phyloP scores from a whole-genome alignment of 1,139 yeast genomes.

The Williopsis jadinii region DNA sequence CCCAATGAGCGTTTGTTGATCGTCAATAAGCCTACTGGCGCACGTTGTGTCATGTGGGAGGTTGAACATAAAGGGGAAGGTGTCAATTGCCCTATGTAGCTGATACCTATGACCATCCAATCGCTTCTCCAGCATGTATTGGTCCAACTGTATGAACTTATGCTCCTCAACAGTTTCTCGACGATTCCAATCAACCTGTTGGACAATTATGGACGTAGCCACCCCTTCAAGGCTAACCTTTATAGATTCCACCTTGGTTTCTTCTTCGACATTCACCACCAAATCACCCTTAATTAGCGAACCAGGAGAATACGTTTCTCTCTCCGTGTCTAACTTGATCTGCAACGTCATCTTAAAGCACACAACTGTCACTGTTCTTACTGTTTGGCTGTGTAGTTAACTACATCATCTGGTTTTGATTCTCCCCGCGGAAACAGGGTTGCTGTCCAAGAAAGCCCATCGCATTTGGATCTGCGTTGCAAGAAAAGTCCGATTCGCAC shows the following conservation, averaged over 20 bases:
- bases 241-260: not conserved
- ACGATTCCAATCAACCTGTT: constrained; percentile 1
- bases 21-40: not conserved
- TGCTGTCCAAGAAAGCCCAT: too few species aligned
- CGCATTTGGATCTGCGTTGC: too few species aligned
- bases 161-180: not conserved
- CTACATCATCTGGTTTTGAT: too few species aligned
- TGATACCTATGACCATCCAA: not conserved
- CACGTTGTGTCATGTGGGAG: not conserved
- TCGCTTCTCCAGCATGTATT: not conserved
- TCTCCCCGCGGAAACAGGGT: too few species aligned
- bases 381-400: too few species aligned
- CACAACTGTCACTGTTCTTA: too few species aligned
- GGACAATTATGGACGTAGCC: not conserved
- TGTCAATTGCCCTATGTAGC: not conserved
- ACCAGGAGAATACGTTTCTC: not conserved
- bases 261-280: not conserved
- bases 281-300: constrained; percentile 1
- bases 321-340: not conserved
- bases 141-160: not conserved
- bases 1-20: constrained; percentile 1
- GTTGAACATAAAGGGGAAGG: not conserved
- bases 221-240: not conserved
- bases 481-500: too few species aligned
- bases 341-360: not conserved